These are phyloP conservation scores for Chytriomyces sp. DNA, from an alignment of 192 early-diverging fungal species.

Conservation along the genomic window DNA sequence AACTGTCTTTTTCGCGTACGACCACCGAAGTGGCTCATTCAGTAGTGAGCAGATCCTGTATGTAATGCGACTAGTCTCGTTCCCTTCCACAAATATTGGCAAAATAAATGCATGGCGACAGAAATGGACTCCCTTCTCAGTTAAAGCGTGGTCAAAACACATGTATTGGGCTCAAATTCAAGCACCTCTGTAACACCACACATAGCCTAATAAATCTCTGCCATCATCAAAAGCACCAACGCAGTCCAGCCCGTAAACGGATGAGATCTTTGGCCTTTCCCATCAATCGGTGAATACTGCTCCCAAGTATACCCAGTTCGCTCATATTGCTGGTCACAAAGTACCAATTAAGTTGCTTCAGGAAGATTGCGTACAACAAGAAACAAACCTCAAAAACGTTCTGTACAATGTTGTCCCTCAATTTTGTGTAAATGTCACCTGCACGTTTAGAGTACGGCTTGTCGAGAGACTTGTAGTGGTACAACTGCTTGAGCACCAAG, in stretches of 20 bases:
- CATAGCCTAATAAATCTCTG: slow-evolving; percentile 65
- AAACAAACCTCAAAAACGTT: slow-evolving; percentile 71
- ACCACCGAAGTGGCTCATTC: no score
- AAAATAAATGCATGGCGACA: no score
- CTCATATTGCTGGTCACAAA: slow-evolving; percentile 65
- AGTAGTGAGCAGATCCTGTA: no score
- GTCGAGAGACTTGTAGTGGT: slow-evolving; percentile 18
- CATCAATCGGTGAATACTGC: slow-evolving; percentile 81
- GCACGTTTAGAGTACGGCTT: slow-evolving; percentile 68
- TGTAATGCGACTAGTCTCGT: no score
- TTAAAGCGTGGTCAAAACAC: slow-evolving; percentile 7
- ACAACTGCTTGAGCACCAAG: slow-evolving; percentile 72
- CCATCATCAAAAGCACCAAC: slow-evolving; percentile 82
- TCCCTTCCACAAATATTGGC: no score
- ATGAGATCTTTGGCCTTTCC: slow-evolving; percentile 80
- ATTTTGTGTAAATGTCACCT: slow-evolving; percentile 68
- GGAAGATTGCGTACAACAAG: background rate
- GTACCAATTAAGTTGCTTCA: slow-evolving; percentile 45
- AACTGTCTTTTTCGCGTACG: no score
- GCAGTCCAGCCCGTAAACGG: slow-evolving; percentile 97
- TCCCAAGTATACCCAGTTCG: slow-evolving; percentile 88
- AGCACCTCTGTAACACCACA: background rate
- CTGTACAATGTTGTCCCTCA: slow-evolving; percentile 76
- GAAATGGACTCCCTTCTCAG: background rate
- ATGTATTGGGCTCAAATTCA: background rate